Evolutionary conservation across 2,329 filamentous ascomycete genomes (phyloP).

Genomic region (Botrytis fragariae): DNA sequence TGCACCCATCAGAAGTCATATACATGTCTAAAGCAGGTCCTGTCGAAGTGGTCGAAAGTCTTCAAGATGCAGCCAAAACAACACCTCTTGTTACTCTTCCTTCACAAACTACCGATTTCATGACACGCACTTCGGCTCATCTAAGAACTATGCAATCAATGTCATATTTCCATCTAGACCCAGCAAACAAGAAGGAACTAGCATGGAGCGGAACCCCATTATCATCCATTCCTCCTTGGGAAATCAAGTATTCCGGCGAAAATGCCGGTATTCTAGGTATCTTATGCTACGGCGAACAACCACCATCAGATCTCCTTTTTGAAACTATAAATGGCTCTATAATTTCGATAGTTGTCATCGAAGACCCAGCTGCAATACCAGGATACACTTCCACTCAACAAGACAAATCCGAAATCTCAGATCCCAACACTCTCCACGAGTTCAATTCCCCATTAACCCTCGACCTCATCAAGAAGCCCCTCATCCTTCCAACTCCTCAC

Average conservation of each 20-base stretch:
- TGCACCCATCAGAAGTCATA: slow-evolving; percentile 60
- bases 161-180: slow-evolving; percentile 67
- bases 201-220: slow-evolving; percentile 55
- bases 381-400: slow-evolving; percentile 29
- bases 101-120: slow-evolving; percentile 56
- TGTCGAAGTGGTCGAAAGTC: slow-evolving; percentile 52
- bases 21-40: slow-evolving; percentile 67
- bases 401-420: neutral
- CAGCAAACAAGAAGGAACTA: slow-evolving; percentile 25
- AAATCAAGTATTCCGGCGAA: slow-evolving; percentile 56
- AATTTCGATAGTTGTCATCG: slow-evolving; percentile 61
- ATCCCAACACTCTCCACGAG: neutral
- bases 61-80: slow-evolving; percentile 44
- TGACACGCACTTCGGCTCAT: slow-evolving; percentile 61
- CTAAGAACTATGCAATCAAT: slow-evolving; percentile 73
- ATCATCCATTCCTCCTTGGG: slow-evolving; percentile 56
- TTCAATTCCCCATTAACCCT: slow-evolving; percentile 7
- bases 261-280: slow-evolving; percentile 60
- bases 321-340: slow-evolving; percentile 70
- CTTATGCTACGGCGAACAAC: slow-evolving; percentile 64
- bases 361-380: slow-evolving; percentile 51
- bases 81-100: slow-evolving; percentile 52
- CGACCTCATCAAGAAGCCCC: slow-evolving; percentile 22
- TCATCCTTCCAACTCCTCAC: slow-evolving; percentile 43
- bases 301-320: slow-evolving; percentile 55